phyloP scores from a whole-genome alignment of 179 eudicot species.

The Patellifolia procumbens region DNA sequence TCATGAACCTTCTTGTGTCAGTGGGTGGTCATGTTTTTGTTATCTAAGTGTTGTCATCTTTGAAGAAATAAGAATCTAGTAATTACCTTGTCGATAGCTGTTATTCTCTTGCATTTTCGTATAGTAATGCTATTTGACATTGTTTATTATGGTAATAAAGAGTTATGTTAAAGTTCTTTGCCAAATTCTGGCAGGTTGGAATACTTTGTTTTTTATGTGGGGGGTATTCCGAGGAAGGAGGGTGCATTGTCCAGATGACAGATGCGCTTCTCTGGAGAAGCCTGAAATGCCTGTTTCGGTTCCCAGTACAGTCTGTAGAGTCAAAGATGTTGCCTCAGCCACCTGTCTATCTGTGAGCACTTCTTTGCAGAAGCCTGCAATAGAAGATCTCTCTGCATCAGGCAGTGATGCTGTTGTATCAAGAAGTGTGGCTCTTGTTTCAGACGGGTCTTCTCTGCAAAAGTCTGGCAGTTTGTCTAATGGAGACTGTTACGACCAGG shows the following conservation, averaged over 20 bases:
- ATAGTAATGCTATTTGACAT: not conserved
- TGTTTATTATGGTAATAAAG: conserved; percentile 1
- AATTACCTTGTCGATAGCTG: not conserved
- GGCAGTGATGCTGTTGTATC: conserved; percentile 27
- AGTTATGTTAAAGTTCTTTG: not conserved
- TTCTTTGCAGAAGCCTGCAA: conserved; percentile 34
- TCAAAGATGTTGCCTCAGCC: conserved; percentile 28
- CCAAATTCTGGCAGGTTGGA: conserved; percentile 72
- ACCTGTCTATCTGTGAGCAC: conserved; percentile 36
- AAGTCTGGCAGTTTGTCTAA: conserved; percentile 36
- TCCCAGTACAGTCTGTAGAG: conserved; percentile 9
- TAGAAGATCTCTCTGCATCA: conserved; percentile 33
- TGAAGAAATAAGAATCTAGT: not conserved
- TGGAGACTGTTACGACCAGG: conserved; percentile 36
- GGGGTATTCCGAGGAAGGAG: conserved; percentile 79
- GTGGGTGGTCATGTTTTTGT: not conserved
- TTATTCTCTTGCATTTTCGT: not conserved
- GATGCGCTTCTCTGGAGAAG: conserved; percentile 34
- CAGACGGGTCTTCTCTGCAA: conserved; percentile 25
- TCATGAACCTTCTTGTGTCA: not conserved
- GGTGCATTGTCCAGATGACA: conserved; percentile 36
- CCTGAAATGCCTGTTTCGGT: conserved; percentile 25
- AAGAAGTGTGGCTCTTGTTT: conserved; percentile 34
- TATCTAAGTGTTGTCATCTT: not conserved
- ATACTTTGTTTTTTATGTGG: conserved; percentile 80